A percentile compares a stretch with the other conserved stretches of the same genome.
phyloP scores from a whole-genome alignment of 2,329 filamentous ascomycete genomes.

The Zarea fungicola region DNA sequence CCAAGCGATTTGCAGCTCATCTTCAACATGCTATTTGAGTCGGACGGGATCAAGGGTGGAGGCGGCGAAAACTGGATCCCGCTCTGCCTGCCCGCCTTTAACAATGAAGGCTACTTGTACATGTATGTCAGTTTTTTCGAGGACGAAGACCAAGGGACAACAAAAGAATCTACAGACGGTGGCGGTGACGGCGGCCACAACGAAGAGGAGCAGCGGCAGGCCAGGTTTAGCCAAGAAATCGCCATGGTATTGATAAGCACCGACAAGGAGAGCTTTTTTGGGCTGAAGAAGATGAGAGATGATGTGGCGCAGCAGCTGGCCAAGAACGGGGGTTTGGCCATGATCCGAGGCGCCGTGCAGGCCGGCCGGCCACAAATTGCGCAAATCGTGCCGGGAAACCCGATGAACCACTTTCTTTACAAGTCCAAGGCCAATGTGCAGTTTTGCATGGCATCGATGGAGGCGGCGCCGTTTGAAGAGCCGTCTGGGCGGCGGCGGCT shows the following conservation, averaged over 20 bases:
- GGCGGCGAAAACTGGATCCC: slow-evolving; percentile 97
- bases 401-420: slow-evolving; percentile 88
- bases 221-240: slow-evolving; percentile 71
- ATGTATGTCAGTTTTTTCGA: slow-evolving; percentile 98
- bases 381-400: slow-evolving; percentile 74
- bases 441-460: slow-evolving; percentile 83
- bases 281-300: slow-evolving; percentile 69
- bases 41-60: slow-evolving; percentile 82
- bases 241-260: slow-evolving; percentile 89
- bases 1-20: slow-evolving; percentile 93
- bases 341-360: slow-evolving; percentile 67
- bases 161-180: slow-evolving; percentile 35
- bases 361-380: slow-evolving; percentile 65
- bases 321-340: slow-evolving; percentile 67
- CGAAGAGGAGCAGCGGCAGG: no score
- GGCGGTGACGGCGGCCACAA: no score
- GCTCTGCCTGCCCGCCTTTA: slow-evolving; percentile 91
- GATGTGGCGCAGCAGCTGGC: slow-evolving; percentile 63
- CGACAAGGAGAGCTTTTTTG: slow-evolving; percentile 90
- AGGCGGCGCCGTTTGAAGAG: slow-evolving; percentile 58
- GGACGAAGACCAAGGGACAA: slow-evolving; percentile 37
- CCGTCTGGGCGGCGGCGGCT: slow-evolving; percentile 62
- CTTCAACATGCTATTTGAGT: slow-evolving; percentile 99
- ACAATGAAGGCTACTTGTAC: slow-evolving; percentile 92
- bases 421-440: slow-evolving; percentile 94